Conservation (phyloP, 441 rosid species). For the Flueggea neowawraea region DNA sequence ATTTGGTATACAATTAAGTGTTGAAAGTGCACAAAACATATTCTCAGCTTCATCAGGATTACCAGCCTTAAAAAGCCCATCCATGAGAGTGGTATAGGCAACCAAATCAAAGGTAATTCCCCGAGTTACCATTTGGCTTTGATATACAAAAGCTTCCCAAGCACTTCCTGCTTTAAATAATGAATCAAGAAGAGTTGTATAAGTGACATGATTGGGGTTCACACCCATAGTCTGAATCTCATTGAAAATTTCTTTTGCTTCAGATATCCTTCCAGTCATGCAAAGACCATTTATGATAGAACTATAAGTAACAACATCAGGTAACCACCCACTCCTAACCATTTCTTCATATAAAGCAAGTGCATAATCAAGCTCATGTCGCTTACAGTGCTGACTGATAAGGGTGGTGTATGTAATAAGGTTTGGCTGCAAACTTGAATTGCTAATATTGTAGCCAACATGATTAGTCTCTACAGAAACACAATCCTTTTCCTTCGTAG, state of each 20-base stretch:
- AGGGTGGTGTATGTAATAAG: constrained; percentile 71
- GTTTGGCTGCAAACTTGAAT: constrained; percentile 37
- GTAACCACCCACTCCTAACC: constrained; percentile 55
- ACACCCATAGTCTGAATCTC: constrained; percentile 76
- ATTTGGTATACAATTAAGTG: constrained; percentile 56
- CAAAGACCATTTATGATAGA: constrained; percentile 74
- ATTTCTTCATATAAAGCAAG: constrained; percentile 51
- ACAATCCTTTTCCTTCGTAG: constrained; percentile 15
- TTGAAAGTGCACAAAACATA: constrained; percentile 42
- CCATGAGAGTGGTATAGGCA: constrained; percentile 69
- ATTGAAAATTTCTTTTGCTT: constrained; percentile 54
- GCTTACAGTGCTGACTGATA: constrained; percentile 55
- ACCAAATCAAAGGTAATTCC: constrained; percentile 78
- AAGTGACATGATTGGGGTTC: constrained; percentile 66
- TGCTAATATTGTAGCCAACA: constrained; percentile 9
- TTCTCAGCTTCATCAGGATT: constrained; percentile 58
- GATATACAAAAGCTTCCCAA: constrained; percentile 62
- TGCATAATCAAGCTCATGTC: constrained; percentile 60
- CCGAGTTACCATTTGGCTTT: constrained; percentile 73
- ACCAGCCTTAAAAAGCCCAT: constrained; percentile 78
- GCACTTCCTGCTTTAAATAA: constrained; percentile 54
- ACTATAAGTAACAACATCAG: constrained; percentile 75
- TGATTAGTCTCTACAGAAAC: constrained; percentile 4
- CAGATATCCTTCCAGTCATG: constrained; percentile 53
- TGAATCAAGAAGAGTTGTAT: constrained; percentile 65